Base-by-base conservation (phyloP, 169 alveolate genomes). In the Plasmodium coatneyi region DNA sequence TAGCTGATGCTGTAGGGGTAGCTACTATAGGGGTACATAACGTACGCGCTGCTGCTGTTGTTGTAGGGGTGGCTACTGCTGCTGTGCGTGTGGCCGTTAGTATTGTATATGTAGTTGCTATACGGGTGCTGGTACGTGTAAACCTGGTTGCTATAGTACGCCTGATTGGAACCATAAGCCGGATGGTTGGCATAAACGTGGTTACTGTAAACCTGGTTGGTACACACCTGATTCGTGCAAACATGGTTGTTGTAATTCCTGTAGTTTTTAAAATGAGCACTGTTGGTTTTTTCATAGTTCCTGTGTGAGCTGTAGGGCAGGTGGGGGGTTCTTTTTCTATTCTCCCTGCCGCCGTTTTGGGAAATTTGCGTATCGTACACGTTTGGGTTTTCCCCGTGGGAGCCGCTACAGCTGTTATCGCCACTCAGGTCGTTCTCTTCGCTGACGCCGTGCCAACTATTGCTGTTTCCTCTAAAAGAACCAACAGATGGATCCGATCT, bases 211-310 rank as follows among this genome's bases (percentile, higher is more conserved):
- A 79, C 70, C 49, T 36, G 39, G 70, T 39, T 79, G 32, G 70
- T 36, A 36, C 14, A 36, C n/a, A 79, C 5, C 71, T 79, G 56
- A 79, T 79, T 36, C n/a, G 56, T 79, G 19, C 41, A 36, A n/a
- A 79, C 19, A 3, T 56, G 30, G 34, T 60, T 14, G 28, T 82
- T 82, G 25, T 54, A 54, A 82, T 82, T 32, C 52, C 76, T 83
- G 43, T 49, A 81, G 71, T 81, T 49, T 30, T 81, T 81, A 25
- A 34, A 70, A 71, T 39, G 36, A 28, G n/a, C 32, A 36, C 71
- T 83, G 78, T 83, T 66, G 36, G 43, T 46, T 83, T 54, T 70
- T 41, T 71, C 92, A 71, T 70, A 70, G 46, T 83, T 66, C 46
- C 19, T 83, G 54, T 83, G 52, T 41, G 81, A 5, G 12, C 14